Evolutionary conservation across 257 asterid species (phyloP), one percentile per base, ranked within the genome.

Genomic region (Linaria vulgaris): DNA sequence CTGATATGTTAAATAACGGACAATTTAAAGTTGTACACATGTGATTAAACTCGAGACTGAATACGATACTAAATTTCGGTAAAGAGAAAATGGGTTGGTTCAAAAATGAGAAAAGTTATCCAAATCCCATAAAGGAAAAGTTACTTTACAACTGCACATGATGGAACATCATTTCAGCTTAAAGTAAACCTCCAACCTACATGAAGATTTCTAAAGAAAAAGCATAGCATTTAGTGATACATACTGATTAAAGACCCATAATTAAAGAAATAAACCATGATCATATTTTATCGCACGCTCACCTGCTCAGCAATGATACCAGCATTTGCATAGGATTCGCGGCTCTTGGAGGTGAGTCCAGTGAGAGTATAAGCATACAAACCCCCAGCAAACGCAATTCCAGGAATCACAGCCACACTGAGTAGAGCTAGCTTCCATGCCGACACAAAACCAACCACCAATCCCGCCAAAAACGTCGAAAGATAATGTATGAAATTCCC

Each of bases 221-320:
- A 30, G n/a, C 13, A 65, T 53, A 57, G 70, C 16, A 34, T 43
- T 60, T 48, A 63, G 59, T 24, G 38, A 39, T 3, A 25, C 4
- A 37, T 64, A 52, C 20, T 16, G 58, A 48, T 55, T 39, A 27
- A 22, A 31, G 25, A 7, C 3, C 7, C 4, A 25, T 24, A 41
- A 60, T 25, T 15, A 57, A 50, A 12, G 44, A 6, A 56, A 34
- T 9, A 59, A 38, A 59, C 47, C 19, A n/a, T 37, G 22, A 54
- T 54, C 21, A 55, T 56, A n/a, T 64, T 69, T 14, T 38, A 52
- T 25, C 56, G 37, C 60, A 57, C 49, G 34, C 76, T 75, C 61
- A 92, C 99, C 99, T 94, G 99, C 84, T 94, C 99, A 0, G 97
- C 99, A 50, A 90, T 78, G 69, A 90, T 86, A 43, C 95, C 94